These are phyloP conservation scores for Chenopodium album DNA, from an alignment of 148 eudicot species.

Conservation along the genomic window DNA sequence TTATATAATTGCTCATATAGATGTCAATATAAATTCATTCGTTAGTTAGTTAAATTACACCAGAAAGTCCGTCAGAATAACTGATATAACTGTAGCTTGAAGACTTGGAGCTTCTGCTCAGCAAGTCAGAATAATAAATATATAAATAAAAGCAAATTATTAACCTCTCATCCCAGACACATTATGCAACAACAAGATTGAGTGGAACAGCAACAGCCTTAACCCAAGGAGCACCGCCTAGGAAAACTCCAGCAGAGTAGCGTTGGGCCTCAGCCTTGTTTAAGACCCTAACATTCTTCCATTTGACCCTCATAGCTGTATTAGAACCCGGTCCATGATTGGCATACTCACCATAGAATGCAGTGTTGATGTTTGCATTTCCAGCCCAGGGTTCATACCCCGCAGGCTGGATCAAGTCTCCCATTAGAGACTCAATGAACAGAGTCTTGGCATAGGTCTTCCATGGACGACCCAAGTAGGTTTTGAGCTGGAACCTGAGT, in stretches of 20 bases:
- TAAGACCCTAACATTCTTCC: slow-evolving; percentile 33
- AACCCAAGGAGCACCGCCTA: slow-evolving; percentile 35
- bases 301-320: slow-evolving; percentile 27
- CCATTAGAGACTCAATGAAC: slow-evolving; percentile 41
- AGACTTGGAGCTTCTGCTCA: neutral
- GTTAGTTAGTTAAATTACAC: neutral
- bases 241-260: slow-evolving; percentile 26
- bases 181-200: slow-evolving; percentile 19
- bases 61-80: neutral
- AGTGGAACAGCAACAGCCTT: slow-evolving; percentile 21
- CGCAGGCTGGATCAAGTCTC: slow-evolving; percentile 43
- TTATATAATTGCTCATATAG: too few species aligned
- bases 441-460: slow-evolving; percentile 39
- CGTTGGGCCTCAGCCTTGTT: slow-evolving; percentile 26
- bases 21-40: neutral
- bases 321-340: slow-evolving; percentile 45
- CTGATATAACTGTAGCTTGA: neutral
- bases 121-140: neutral
- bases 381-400: slow-evolving; percentile 49
- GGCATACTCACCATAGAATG: slow-evolving; percentile 39
- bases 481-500: slow-evolving; percentile 23
- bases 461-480: slow-evolving; percentile 60
- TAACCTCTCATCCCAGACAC: neutral
- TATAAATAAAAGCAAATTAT: neutral
- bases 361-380: slow-evolving; percentile 19